These are phyloP conservation scores for Bassia scoparia DNA, from an alignment of 148 eudicot genomes.

Conservation along the genomic window DNA sequence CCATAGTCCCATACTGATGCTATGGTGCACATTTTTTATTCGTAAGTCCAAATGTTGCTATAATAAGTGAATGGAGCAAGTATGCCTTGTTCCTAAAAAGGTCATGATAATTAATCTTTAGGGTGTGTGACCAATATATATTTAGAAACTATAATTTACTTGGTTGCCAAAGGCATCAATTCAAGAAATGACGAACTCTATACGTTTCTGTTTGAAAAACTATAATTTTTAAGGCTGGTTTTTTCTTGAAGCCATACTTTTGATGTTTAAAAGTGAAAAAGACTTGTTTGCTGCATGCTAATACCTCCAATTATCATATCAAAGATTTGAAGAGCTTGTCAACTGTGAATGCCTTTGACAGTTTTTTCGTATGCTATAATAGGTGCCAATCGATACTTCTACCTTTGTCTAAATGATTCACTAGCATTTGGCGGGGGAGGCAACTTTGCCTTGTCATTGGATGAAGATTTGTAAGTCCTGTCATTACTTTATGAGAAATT, in stretches of 20 bases:
- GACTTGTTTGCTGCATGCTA: not conserved
- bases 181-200: too few relatives aligned
- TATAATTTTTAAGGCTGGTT: not conserved
- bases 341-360: conserved; percentile 20
- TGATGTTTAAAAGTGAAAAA: not conserved
- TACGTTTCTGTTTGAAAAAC: not conserved
- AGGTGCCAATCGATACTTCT: conserved; percentile 88
- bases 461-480: conserved; percentile 76
- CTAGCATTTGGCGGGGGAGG: conserved; percentile 93
- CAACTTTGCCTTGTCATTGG: conserved; percentile 69
- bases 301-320: conserved; percentile 1
- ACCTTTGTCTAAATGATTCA: conserved; percentile 67
- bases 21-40: too few relatives aligned
- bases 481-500: not conserved
- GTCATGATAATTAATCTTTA: too few relatives aligned
- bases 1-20: not conserved
- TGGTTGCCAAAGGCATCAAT: too few relatives aligned
- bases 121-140: too few relatives aligned
- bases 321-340: not conserved
- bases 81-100: too few relatives aligned
- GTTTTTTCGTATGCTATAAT: conserved; percentile 9
- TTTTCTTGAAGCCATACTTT: not conserved
- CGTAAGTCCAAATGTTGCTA: too few relatives aligned
- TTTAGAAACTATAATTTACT: not conserved
- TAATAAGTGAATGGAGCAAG: too few relatives aligned